Percentiles rank a stretch among this genome's conserved stretches.
Evolutionary conservation across 306 rosid genomes (phyloP).

Genomic region (Lotus japonicus): DNA sequence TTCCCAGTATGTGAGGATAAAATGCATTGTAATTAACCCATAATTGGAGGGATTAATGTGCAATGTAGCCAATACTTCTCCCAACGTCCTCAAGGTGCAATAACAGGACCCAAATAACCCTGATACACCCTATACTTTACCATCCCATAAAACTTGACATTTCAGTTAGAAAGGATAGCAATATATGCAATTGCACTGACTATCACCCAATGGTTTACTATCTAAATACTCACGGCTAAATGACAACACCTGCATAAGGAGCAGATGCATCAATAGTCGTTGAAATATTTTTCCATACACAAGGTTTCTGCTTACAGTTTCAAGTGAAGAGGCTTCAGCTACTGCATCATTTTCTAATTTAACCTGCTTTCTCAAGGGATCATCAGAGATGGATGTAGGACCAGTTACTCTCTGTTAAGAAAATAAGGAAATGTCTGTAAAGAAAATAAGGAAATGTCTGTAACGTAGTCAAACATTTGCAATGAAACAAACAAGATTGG

Average conservation of each 20-base stretch:
- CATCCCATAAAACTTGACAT: neutral
- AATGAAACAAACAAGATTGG: neutral
- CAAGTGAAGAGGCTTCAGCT: constrained; percentile 18
- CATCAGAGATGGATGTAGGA: constrained; percentile 24
- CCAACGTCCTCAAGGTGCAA: neutral
- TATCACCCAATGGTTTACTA: constrained; percentile 8
- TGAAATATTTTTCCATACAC: neutral
- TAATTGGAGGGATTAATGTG: neutral
- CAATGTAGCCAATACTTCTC: neutral
- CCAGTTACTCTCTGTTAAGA: constrained; percentile 28
- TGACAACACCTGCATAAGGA: constrained; percentile 11
- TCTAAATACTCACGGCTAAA: neutral
- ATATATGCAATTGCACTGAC: neutral
- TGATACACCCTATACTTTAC: neutral
- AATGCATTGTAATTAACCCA: neutral
- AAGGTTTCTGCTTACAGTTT: constrained; percentile 40
- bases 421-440: constrained; percentile 3
- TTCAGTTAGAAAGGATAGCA: neutral
- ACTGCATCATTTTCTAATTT: constrained; percentile 35
- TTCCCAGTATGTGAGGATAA: neutral
- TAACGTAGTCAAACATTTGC: neutral
- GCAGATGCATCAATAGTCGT: neutral
- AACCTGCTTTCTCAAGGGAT: constrained; percentile 42
- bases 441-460: constrained; percentile 6
- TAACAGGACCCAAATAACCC: neutral